These are phyloP conservation scores for Camelina sativa DNA, from an alignment of 345 rosid species.

Conservation along the genomic window DNA sequence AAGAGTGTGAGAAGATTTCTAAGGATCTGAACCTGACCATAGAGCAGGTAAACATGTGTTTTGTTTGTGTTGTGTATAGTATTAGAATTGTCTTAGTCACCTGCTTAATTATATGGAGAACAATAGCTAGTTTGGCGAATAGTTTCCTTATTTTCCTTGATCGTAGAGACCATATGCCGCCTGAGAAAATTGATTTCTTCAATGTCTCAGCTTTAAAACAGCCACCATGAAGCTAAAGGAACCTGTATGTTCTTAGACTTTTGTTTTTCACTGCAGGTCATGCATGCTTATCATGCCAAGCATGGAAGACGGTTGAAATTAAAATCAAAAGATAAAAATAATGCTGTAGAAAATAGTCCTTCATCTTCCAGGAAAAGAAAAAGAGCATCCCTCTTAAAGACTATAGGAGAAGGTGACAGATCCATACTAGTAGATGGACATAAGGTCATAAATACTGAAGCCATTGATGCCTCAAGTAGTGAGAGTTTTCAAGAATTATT, in stretches of 20 bases:
- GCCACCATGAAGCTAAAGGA: no score
- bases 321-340: constrained; percentile 36
- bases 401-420: constrained; percentile 45
- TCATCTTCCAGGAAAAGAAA: constrained; percentile 64
- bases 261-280: constrained; percentile 61
- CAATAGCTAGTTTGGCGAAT: not conserved
- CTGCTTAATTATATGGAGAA: not conserved
- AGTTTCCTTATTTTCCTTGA: constrained; percentile 14
- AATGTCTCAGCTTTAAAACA: no score
- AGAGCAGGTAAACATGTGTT: constrained; percentile 68
- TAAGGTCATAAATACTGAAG: constrained; percentile 31
- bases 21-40: constrained; percentile 81
- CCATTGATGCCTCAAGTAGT: constrained; percentile 36
- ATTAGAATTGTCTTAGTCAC: no score
- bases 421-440: constrained; percentile 38
- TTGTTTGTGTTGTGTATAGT: constrained; percentile 21
- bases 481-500: constrained; percentile 35
- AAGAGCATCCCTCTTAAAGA: constrained; percentile 50
- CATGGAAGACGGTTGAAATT: constrained; percentile 53
- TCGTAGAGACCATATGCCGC: constrained; percentile 10
- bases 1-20: constrained; percentile 79
- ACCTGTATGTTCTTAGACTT: constrained; percentile 28
- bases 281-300: constrained; percentile 72
- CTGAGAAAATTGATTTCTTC: no score
- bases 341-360: constrained; percentile 39